Base-by-base conservation (phyloP, 2,329 filamentous ascomycete species). In the Incumbomyces delicatus region DNA sequence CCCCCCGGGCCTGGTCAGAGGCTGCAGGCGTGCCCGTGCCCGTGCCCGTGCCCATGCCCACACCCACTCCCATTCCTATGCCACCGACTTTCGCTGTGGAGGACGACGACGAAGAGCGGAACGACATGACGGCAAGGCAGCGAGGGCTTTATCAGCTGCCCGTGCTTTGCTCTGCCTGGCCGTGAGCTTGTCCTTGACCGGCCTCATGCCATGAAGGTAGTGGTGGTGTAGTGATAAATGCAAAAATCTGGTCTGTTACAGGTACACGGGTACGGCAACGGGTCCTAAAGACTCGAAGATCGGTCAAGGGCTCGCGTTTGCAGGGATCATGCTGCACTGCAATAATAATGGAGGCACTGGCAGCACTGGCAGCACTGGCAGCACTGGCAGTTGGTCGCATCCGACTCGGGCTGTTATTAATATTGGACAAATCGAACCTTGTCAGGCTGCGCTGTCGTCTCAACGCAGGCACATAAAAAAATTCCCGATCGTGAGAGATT, bases 251-350 rank as follows among this genome's bases (percentile, higher is more conserved):
- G n/a, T n/a, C n/a, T n/a, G n/a, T n/a, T n/a, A n/a, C n/a, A n/a
- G n/a, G n/a, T n/a, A n/a, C n/a, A n/a, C n/a, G n/a, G n/a, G n/a
- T n/a, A n/a, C n/a, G 18, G 18, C 32, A n/a, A 22, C 11, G 17
- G n/a, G 37, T 41, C 22, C 11, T 16, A 27, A 38, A 6, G 44
- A 46, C 22, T 39, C 30, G 31, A 16, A 41, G 22, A 20, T 46
- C 37, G 44, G 44, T 46, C 35, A 40, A 41, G 44, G 27, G 29
- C 36, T 38, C 42, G 42, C 20, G 42, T 29, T 27, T 6, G 33
- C 33, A 45, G n/a, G 20, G 42, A 41, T 41, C 44, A 46, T 41
- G 8, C 36, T 46, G 44, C 22, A 14, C n/a, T 18, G 12, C 39
- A 41, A 2, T 18, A 12, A 10, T 14, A 6, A 20, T 12, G 18